Evolutionary conservation across 2,329 filamentous ascomycete species (phyloP).

Genomic region (Arthrinium phaeospermum): DNA sequence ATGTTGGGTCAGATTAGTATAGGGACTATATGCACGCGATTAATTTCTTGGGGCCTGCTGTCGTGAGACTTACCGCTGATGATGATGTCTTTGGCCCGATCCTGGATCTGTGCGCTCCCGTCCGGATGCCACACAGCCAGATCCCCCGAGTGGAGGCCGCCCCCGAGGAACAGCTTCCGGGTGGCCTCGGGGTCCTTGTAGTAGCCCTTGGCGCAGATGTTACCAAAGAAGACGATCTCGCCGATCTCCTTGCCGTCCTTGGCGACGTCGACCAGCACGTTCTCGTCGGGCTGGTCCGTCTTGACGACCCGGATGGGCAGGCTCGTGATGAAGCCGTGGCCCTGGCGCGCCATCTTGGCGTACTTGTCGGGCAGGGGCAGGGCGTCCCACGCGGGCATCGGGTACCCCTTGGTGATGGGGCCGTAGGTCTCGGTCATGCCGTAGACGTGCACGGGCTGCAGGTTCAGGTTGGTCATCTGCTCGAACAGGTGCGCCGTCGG

Average conservation of each 20-base stretch:
- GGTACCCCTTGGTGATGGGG: constrained; percentile 92
- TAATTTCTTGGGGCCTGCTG: not conserved
- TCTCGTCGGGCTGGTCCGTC: constrained; percentile 72
- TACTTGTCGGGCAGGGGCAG: constrained; percentile 80
- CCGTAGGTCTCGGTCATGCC: constrained; percentile 90
- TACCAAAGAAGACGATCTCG: constrained; percentile 86
- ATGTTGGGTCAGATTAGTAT: not conserved
- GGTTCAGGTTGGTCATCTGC: constrained; percentile 82
- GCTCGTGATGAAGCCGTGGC: constrained; percentile 86
- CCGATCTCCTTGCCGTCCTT: constrained; percentile 78
- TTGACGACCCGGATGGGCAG: constrained; percentile 84
- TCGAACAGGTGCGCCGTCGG: constrained; percentile 91
- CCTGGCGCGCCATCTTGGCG: constrained; percentile 89
- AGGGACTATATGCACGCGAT: not conserved
- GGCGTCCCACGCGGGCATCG: constrained; percentile 82
- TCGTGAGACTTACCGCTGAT: constrained; percentile 73
- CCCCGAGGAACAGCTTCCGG: constrained; percentile 83
- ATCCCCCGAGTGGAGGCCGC: constrained; percentile 87
- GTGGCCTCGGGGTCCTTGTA: constrained; percentile 90
- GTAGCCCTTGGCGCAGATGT: constrained; percentile 91
- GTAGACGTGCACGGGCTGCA: constrained; percentile 92
- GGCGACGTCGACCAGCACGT: constrained; percentile 69
- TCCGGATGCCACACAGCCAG: constrained; percentile 93
- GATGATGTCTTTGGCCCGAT: constrained; percentile 97
- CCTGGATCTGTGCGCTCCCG: constrained; percentile 88